Evolutionary conservation across 441 rosid genomes (phyloP), one percentile per base, ranked within the genome.

Genomic region (Omphalea diandra): DNA sequence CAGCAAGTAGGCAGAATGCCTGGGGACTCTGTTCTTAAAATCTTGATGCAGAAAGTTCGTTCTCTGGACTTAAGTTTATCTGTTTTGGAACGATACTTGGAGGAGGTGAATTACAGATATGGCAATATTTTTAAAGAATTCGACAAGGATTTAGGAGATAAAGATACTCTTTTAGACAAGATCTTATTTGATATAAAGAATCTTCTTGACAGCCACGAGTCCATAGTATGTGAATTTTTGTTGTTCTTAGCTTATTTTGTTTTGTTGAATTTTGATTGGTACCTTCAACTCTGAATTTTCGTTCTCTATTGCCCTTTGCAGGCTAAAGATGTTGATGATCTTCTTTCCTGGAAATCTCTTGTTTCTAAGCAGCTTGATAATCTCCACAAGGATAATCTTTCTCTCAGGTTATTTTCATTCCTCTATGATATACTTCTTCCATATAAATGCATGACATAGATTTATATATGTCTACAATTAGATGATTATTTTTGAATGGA

Each of bases 1-100:
- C 98, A 89, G 67, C 96, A 87, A 80, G 87, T 76, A 81, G 90
- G 96, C 47, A 88, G 97, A 79, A 85, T 90, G 92, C 93, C 94
- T 20, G 93, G 97, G 22, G 99, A 94, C 68, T 82, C 90, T 1
- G 98, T 89, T 81, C 82, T 92, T 49, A 92, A 94, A 82, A 82
- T 92, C 73, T 77, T 94, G 77, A 89, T 92, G 97, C 97, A 92
- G 81, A 94, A 94, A 82, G 96, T 90, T 47, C 82, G 84, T 64
- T 88, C 91, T 0, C 66, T 92, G 49, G 99, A 94, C 81, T 60
- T 86, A 54, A 93, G 85, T 77, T 78, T 96, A 67, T 90, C 97
- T 27, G 91, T 91, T 24, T 74, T 96, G 74, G 99, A 93, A 79
- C 84, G 87, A 43, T 93, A 96, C 79, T 67, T 93, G 40, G 98